Evolutionary conservation across 1,284 basidiomycete species (phyloP), one percentile per base, ranked within the genome.

Genomic region (Fomitopsis pinicola): DNA sequence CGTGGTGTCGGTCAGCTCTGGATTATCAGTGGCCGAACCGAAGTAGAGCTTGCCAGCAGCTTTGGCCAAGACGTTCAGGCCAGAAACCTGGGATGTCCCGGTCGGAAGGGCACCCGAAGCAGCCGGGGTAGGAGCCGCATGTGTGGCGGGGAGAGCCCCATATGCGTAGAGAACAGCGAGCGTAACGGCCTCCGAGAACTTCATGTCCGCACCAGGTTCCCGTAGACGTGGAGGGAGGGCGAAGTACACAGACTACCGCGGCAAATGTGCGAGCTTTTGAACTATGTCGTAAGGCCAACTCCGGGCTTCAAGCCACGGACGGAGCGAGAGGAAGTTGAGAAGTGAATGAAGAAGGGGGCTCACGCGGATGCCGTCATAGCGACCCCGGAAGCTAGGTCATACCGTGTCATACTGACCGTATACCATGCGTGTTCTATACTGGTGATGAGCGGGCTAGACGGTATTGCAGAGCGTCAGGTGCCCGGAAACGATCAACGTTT

Each of bases 1-100:
- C 6, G 79, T 64, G 0, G 70, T 63, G 63, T 86, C 79, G 2
- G 69, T 76, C 35, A 85, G 71, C 67, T 84, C 82, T 5, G 76
- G 75, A 66, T 85, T 85, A 70, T 84, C 83, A 0, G 83, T 85
- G n/a, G 84, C 84, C 15, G 80, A 77, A 35, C 85, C 85, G 59
- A 86, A 83, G 74, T 87, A 86, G 35, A 76, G 67, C 71, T 85
- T 85, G 17, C 82, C 80, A 12, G 80, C 78, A 22, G 79, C 72
- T 62, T 75, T 76, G 2, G 83, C 82, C 26, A 78, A 73, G 5
- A 67, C 68, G 63, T 80, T 71, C 14, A 83, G 70, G 35, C 67
- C 69, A 5, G 69, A 65, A 3, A 68, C 71, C 14, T 67, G 65
- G 22, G 72, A 61, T 35, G 70, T 68, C 14, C 67, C 67, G n/a